Percentiles rank a stretch among this genome's conserved stretches.
phyloP scores from a whole-genome alignment of 257 asterid genomes.

The Solanum bulbocastanum region DNA sequence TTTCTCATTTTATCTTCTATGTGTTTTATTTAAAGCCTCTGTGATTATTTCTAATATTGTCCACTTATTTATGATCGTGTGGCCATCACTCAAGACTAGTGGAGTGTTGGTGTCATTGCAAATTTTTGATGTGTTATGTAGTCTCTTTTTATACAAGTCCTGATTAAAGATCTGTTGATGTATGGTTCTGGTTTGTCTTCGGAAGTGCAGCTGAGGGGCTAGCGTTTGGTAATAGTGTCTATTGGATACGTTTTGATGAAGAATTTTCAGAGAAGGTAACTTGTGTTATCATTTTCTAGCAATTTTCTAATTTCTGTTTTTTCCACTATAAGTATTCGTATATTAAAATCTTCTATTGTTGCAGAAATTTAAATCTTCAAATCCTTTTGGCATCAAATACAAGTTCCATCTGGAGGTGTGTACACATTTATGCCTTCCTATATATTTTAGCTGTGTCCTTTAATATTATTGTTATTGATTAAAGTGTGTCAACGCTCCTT shows the following conservation, averaged over 20 bases:
- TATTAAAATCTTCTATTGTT: constrained; percentile 5
- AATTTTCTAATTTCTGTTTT: not conserved
- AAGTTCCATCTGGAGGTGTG: constrained; percentile 86
- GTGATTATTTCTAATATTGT: not conserved
- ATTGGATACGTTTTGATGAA: constrained; percentile 77
- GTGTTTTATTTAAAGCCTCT: not conserved
- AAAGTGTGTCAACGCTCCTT: not conserved
- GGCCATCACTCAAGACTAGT: not conserved
- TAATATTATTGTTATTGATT: not conserved
- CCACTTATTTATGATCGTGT: not conserved
- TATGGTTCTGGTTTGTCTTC: not conserved
- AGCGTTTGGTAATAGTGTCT: constrained; percentile 82
- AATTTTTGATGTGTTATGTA: not conserved
- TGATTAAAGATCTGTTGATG: not conserved
- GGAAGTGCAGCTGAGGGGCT: constrained; percentile 78
- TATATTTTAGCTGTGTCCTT: not conserved
- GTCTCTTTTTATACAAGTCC: not conserved
- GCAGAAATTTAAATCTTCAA: constrained; percentile 80
- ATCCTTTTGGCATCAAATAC: constrained; percentile 92
- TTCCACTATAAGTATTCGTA: not conserved
- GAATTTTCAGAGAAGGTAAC: constrained; percentile 67
- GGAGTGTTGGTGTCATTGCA: not conserved
- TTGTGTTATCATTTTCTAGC: not conserved
- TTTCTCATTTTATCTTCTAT: not conserved
- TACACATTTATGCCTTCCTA: constrained; percentile 2